These are phyloP conservation scores for Misopates orontium DNA, from an alignment of 257 asterid genomes.

Conservation along the genomic window DNA sequence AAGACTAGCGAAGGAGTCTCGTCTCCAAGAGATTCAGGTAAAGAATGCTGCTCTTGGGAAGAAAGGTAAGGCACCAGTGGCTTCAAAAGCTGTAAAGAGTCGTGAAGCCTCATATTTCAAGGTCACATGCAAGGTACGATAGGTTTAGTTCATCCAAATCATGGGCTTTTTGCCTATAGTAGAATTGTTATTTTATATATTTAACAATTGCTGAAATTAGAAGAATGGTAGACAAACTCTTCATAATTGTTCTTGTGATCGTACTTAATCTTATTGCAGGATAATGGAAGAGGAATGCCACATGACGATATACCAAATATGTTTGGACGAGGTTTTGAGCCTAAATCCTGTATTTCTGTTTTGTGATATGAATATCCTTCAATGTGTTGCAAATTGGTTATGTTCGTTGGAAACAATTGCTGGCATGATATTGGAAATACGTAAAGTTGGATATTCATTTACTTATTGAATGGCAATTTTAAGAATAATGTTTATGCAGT, in stretches of 20 bases:
- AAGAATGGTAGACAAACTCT: slow-evolving; percentile 11
- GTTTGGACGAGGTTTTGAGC: slow-evolving; percentile 82
- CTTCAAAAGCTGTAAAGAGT: slow-evolving; percentile 58
- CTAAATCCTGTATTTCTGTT: slow-evolving; percentile 23
- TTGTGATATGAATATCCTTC: neutral
- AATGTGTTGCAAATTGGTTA: slow-evolving; percentile 1
- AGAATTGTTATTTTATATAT: slow-evolving; percentile 1
- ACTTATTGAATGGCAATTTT: slow-evolving; percentile 21
- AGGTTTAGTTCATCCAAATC: slow-evolving; percentile 18
- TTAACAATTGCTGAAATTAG: slow-evolving; percentile 15
- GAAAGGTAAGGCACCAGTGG: slow-evolving; percentile 57
- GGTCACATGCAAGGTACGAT: slow-evolving; percentile 77
- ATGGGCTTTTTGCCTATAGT: slow-evolving; percentile 7
- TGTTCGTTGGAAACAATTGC: neutral
- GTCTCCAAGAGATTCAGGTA: slow-evolving; percentile 70
- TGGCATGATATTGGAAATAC: slow-evolving; percentile 15
- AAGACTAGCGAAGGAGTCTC: slow-evolving; percentile 95
- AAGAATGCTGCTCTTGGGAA: slow-evolving; percentile 79
- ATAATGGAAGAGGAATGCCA: slow-evolving; percentile 96
- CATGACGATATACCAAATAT: slow-evolving; percentile 95
- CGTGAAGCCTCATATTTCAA: slow-evolving; percentile 79
- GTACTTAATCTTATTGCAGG: slow-evolving; percentile 47
- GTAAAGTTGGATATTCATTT: slow-evolving; percentile 7
- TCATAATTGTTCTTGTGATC: slow-evolving; percentile 23
- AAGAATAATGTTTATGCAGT: slow-evolving; percentile 52